These are phyloP conservation scores for Scutellaria galericulata DNA, from an alignment of 257 asterid genomes.

Conservation along the genomic window DNA sequence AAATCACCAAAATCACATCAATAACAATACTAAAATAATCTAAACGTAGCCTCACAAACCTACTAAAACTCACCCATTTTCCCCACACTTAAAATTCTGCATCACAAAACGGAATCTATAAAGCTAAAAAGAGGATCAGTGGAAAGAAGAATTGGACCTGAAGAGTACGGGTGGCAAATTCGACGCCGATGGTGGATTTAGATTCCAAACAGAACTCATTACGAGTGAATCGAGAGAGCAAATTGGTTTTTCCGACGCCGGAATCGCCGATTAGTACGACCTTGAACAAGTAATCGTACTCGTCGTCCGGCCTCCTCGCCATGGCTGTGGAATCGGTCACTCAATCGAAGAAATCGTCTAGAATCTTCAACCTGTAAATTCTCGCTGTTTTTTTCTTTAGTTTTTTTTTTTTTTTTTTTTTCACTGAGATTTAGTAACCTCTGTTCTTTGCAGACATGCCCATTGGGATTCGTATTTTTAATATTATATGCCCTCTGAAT, in stretches of 20 bases:
- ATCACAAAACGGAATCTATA: neutral
- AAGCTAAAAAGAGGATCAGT: slow-evolving; percentile 14
- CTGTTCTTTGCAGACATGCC: no score
- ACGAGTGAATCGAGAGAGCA: slow-evolving; percentile 72
- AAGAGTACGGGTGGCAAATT: slow-evolving; percentile 76
- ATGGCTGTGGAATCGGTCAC: slow-evolving; percentile 43
- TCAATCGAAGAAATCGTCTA: neutral
- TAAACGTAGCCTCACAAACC: slow-evolving; percentile 12
- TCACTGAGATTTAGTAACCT: no score
- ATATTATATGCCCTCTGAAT: no score
- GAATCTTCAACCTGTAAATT: no score
- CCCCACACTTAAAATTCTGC: neutral
- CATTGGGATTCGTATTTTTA: no score
- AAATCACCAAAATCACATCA: neutral
- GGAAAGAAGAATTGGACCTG: slow-evolving; percentile 43
- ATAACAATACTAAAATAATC: neutral
- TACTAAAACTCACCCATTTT: neutral
- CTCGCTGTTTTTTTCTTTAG: no score
- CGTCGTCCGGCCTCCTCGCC: slow-evolving; percentile 77
- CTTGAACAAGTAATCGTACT: slow-evolving; percentile 74
- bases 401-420: no score
- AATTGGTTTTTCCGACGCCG: slow-evolving; percentile 72
- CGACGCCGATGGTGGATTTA: slow-evolving; percentile 77
- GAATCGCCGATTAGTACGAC: slow-evolving; percentile 75
- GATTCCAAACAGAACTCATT: slow-evolving; percentile 75